phyloP scores from a whole-genome alignment of 371 early-diverging fungal species.

The Mucor circinelloides region DNA sequence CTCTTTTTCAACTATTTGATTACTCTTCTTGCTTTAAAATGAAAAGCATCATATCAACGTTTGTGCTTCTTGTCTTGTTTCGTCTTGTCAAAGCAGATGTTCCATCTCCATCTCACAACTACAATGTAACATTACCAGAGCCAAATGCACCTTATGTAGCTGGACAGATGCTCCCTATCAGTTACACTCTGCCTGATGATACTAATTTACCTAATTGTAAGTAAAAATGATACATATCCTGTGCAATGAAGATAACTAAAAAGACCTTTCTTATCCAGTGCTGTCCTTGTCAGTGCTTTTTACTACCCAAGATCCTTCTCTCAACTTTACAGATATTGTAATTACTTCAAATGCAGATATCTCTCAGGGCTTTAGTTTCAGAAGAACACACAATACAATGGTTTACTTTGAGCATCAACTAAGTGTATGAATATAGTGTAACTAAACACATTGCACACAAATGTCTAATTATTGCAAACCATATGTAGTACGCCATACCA shows the following conservation, averaged over 20 bases:
- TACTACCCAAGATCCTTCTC: conserved; percentile 24
- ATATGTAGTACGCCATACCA: conserved; percentile 33
- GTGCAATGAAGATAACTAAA: neutral
- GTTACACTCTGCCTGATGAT: conserved; percentile 34
- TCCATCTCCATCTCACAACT: conserved; percentile 26
- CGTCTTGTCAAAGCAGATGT: conserved; percentile 12
- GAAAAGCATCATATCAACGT: neutral
- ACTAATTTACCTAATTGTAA: conserved; percentile 16
- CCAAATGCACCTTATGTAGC: conserved; percentile 42
- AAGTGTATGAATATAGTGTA: conserved; percentile 16
- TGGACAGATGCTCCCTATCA: conserved; percentile 46
- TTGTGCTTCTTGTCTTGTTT: conserved; percentile 1
- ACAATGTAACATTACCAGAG: conserved; percentile 44
- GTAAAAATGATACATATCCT: neutral
- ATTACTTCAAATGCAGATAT: conserved; percentile 39
- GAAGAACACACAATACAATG: conserved; percentile 21
- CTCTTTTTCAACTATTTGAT: neutral
- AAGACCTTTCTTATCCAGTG: conserved; percentile 9
- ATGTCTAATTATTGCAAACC: neutral
- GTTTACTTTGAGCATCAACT: conserved; percentile 40
- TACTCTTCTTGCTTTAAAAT: neutral
- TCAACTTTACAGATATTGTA: conserved; percentile 24
- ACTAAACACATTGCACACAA: neutral
- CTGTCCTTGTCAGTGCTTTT: conserved; percentile 33
- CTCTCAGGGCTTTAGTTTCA: conserved; percentile 36